These are phyloP conservation scores for Eucalyptus tenuipes DNA, from an alignment of 345 rosid genomes.

Conservation along the genomic window DNA sequence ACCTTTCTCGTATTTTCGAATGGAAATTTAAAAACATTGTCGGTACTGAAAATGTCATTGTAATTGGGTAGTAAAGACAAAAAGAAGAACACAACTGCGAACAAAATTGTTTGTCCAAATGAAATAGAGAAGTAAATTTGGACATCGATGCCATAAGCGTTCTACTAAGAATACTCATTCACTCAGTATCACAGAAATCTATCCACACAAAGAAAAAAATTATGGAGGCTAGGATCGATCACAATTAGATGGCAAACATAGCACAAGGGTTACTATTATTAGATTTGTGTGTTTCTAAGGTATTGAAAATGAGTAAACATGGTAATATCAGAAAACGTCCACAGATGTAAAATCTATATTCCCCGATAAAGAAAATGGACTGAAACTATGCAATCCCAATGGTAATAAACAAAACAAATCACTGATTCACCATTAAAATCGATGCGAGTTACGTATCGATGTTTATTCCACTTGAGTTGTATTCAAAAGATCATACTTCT, in stretches of 20 bases:
- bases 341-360: rapidly evolving
- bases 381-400: not conserved
- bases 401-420: not conserved
- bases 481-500: not conserved
- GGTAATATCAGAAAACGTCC: not conserved
- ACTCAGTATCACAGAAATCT: not conserved
- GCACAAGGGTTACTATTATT: not conserved
- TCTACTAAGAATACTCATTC: not conserved
- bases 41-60: not conserved
- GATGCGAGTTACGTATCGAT: not conserved
- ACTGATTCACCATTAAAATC: not conserved
- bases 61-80: not conserved
- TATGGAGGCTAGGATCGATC: not conserved
- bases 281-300: rapidly evolving
- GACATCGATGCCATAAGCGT: not conserved
- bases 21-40: not conserved
- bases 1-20: not conserved
- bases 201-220: not conserved
- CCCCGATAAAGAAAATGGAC: not conserved
- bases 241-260: not conserved
- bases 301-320: not conserved
- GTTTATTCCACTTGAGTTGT: not conserved
- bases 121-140: not conserved
- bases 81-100: not conserved
- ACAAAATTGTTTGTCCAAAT: not conserved